A percentile compares a stretch with the other conserved stretches of the same genome.
phyloP scores from a whole-genome alignment of 176 grass and related monocot species.

The Olyra latifolia region DNA sequence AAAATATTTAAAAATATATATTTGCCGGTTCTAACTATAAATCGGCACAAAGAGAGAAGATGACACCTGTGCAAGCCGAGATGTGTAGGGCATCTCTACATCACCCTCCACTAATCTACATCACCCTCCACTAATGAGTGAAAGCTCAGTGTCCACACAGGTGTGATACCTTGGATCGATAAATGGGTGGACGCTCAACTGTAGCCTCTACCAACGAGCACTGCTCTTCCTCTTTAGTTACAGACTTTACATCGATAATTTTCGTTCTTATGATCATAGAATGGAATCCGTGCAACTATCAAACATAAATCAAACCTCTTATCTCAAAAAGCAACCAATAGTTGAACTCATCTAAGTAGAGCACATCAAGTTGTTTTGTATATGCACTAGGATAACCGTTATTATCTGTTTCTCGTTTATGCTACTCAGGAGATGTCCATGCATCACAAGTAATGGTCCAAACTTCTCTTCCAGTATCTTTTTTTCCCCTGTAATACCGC shows the following conservation, averaged over 20 bases:
- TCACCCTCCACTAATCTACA: too few relatives aligned
- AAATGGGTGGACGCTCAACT: too few relatives aligned
- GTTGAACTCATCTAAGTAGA: not conserved
- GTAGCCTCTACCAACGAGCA: too few relatives aligned
- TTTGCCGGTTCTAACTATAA: too few relatives aligned
- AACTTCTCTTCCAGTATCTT: not conserved
- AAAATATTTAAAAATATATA: too few relatives aligned
- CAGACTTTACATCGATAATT: not conserved
- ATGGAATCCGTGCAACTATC: not conserved
- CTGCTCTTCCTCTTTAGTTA: too few relatives aligned
- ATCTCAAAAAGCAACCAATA: not conserved
- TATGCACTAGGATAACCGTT: not conserved
- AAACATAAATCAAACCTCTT: not conserved
- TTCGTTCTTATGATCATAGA: not conserved
- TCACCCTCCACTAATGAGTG: too few relatives aligned
- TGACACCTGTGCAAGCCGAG: too few relatives aligned
- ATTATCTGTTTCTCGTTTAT: conserved; percentile 11
- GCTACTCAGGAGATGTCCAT: not conserved
- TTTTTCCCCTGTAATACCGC: not conserved
- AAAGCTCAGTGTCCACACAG: too few relatives aligned
- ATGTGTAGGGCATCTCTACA: too few relatives aligned
- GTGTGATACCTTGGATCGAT: too few relatives aligned
- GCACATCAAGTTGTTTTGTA: conserved; percentile 13
- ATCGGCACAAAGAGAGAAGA: too few relatives aligned
- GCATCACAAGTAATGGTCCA: conserved; percentile 22